Base-by-base conservation (phyloP, 2,329 filamentous ascomycete species). In the Camillea tinctor region DNA sequence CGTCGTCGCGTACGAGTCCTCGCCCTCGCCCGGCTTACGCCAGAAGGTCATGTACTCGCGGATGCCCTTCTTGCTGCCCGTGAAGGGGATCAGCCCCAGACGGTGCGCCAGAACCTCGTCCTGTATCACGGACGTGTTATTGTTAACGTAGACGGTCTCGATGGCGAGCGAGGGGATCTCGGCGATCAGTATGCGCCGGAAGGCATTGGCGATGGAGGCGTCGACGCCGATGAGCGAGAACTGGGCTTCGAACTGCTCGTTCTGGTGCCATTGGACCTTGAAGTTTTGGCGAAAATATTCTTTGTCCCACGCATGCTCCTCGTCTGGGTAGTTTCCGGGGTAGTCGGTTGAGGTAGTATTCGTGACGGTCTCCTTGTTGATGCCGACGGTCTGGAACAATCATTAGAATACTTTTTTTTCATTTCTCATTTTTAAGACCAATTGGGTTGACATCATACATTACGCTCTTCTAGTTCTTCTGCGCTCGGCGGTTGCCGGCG, bases 81-180 rank as follows among this genome's bases (percentile, higher is more conserved):
- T 90, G 68, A 99, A 88, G 19, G 96, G 95, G 57, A 99, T 90
- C 52, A 99, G 86, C 60, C 95, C 95, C 30, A 99, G 82, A 51
- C 95, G 86, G 75, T 95, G 91, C 17, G 93, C 89, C 55, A 99
- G 88, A 4, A 99, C 94, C 80, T 99, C 95, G 74, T 99, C 95
- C 75, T 98, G 94, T 71, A 99, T 95, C 40, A 99, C 93, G 4
- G 92, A 97, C 55, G 94, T 98, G 81, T 99, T 99, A 81, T 97
- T 96, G 74, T 92, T 86, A 65, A 98, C 88, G 79, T 90, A 99
- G 73, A 96, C 92, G 64, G 88, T 89, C 81, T 99, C 95, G 71
- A 99, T 93, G 67, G 96, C 95, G 52, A 99, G 84, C 1, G 93
- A 95, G 19, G 94, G 93, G 56, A 99, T 91, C 80, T 99, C 96